These are phyloP conservation scores for Daldinia vernicosa DNA, from an alignment of 495 filamentous ascomycete species.

Conservation along the genomic window DNA sequence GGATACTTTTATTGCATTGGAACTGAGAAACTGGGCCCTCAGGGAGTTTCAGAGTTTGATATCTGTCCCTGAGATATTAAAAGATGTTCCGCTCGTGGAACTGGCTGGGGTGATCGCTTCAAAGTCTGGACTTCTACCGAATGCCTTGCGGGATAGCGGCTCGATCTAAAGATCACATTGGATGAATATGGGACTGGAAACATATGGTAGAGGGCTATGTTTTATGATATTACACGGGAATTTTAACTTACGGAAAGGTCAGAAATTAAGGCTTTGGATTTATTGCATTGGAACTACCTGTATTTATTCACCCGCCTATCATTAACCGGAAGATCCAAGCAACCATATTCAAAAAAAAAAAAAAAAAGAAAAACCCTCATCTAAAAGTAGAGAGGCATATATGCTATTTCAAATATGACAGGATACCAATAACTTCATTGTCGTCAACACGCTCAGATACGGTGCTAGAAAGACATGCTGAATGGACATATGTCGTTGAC, in stretches of 20 bases:
- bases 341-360: no score
- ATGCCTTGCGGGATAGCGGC: no score
- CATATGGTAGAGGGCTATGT: no score
- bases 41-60: background rate
- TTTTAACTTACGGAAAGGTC: no score
- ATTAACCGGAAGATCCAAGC: no score
- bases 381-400: background rate
- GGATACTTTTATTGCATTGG: background rate
- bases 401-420: slow-evolving; percentile 22
- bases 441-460: slow-evolving; percentile 27
- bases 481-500: slow-evolving; percentile 45
- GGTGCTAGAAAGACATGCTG: slow-evolving; percentile 41
- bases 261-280: no score
- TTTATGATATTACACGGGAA: no score
- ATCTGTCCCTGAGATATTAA: background rate
- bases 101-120: background rate
- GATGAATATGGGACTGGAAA: no score
- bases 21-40: background rate
- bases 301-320: no score
- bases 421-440: slow-evolving; percentile 39
- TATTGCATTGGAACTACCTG: no score
- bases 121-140: background rate
- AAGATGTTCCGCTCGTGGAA: background rate
- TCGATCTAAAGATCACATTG: no score
- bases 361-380: no score